Evolutionary conservation across 148 eudicot species (phyloP).

Genomic region (Polygonum maritimum): DNA sequence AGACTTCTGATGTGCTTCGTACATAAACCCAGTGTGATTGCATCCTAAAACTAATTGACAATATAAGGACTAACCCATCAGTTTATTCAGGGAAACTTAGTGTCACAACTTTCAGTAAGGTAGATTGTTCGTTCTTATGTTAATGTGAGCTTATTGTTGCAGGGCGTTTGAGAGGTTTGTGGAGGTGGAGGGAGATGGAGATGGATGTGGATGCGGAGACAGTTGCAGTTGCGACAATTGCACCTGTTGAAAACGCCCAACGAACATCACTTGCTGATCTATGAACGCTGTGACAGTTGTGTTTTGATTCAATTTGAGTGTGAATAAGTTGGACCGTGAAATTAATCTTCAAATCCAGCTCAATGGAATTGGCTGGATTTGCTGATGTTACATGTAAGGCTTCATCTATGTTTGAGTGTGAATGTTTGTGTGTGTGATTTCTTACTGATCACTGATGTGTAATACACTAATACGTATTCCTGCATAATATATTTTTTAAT

Average conservation of each 20-base stretch:
- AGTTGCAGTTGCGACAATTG: background rate
- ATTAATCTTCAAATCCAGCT: background rate
- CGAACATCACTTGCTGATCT: background rate
- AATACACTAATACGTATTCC: background rate
- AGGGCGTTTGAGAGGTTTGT: constrained; percentile 1
- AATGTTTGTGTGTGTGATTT: background rate
- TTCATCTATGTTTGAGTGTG: background rate
- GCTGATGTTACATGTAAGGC: background rate
- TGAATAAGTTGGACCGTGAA: background rate
- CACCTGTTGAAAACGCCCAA: background rate
- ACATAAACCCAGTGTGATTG: too few species aligned
- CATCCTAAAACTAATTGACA: too few species aligned
- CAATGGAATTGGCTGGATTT: background rate
- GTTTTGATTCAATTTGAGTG: background rate
- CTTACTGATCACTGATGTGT: background rate
- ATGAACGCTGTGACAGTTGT: background rate
- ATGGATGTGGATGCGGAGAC: background rate
- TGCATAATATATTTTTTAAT: background rate
- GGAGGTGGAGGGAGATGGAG: constrained; percentile 3
- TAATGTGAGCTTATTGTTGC: background rate
- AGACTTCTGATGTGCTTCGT: background rate
- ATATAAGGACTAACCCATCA: too few species aligned
- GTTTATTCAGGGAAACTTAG: too few species aligned
- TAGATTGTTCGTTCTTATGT: background rate
- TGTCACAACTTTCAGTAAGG: too few species aligned